phyloP scores from a whole-genome alignment of 164 flowering plant genomes.

The Vitis rupestris region DNA sequence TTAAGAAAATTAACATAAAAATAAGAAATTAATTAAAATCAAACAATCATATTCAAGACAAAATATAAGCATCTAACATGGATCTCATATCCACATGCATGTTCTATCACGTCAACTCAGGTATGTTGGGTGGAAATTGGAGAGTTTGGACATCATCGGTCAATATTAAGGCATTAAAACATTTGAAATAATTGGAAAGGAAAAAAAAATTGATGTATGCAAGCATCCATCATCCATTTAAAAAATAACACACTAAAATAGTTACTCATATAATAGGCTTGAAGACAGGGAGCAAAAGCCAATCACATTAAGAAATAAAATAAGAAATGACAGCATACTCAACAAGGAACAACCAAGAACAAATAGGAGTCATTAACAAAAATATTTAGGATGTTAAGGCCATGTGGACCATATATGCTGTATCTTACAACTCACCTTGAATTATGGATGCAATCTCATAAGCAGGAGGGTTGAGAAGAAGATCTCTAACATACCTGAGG shows the following conservation, averaged over 20 bases:
- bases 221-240: background rate
- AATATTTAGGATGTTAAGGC: background rate
- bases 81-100: no score
- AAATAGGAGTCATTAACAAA: background rate
- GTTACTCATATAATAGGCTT: background rate
- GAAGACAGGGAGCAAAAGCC: background rate
- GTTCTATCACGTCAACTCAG: no score
- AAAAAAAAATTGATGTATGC: background rate
- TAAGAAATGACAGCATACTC: background rate
- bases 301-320: background rate
- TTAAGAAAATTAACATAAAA: no score
- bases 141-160: no score
- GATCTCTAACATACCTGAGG: slow-evolving; percentile 86
- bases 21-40: no score
- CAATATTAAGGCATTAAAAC: background rate
- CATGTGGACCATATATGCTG: background rate
- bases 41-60: no score
- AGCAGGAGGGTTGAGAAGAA: slow-evolving; percentile 93
- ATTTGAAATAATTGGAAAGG: background rate
- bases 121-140: no score
- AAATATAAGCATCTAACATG: no score
- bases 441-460: slow-evolving; percentile 73
- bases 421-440: slow-evolving; percentile 61
- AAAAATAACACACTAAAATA: background rate
- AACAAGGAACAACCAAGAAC: background rate